A percentile compares a stretch with the other conserved stretches of the same genome.
phyloP scores from a whole-genome alignment of 176 grass and related monocot genomes.

The Rhynchospora pubera region DNA sequence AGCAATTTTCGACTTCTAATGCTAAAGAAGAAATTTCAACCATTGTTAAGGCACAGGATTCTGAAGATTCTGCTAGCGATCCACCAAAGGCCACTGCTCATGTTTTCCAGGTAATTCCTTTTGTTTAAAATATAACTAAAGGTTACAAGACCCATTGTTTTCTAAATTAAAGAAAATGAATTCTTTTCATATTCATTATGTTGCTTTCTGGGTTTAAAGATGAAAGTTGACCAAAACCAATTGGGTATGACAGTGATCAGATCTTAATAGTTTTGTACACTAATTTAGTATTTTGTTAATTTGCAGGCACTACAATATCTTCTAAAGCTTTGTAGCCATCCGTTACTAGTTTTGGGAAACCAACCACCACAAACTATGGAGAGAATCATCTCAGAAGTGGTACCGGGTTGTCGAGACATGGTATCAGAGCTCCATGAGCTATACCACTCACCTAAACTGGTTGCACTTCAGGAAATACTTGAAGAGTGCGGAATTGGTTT shows the following conservation, averaged over 20 bases:
- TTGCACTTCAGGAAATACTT: constrained; percentile 99
- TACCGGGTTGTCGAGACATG: constrained; percentile 36
- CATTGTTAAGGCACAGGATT: constrained; percentile 63
- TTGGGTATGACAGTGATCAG: neutral
- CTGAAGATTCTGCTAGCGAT: constrained; percentile 33
- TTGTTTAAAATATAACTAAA: neutral
- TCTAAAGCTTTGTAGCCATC: constrained; percentile 92
- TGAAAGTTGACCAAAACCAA: neutral
- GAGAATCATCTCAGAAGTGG: constrained; percentile 51
- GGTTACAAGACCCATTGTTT: neutral
- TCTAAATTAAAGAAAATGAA: neutral
- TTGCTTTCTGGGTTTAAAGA: neutral
- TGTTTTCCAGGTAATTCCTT: constrained; percentile 71
- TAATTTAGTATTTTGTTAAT: constrained; percentile 5
- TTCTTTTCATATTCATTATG: neutral
- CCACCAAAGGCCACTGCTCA: constrained; percentile 79
- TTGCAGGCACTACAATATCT: constrained; percentile 85
- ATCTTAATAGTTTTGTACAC: neutral
- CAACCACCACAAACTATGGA: constrained; percentile 48
- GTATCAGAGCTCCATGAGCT: constrained; percentile 71
- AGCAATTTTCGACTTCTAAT: constrained; percentile 85
- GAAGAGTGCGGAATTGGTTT: constrained; percentile 91
- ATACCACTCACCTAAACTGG: constrained; percentile 89
- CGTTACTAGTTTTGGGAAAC: constrained; percentile 75
- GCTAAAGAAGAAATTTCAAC: constrained; percentile 79